Base-by-base conservation (phyloP, 2,329 filamentous ascomycete genomes). In the Claviceps maximensis region DNA sequence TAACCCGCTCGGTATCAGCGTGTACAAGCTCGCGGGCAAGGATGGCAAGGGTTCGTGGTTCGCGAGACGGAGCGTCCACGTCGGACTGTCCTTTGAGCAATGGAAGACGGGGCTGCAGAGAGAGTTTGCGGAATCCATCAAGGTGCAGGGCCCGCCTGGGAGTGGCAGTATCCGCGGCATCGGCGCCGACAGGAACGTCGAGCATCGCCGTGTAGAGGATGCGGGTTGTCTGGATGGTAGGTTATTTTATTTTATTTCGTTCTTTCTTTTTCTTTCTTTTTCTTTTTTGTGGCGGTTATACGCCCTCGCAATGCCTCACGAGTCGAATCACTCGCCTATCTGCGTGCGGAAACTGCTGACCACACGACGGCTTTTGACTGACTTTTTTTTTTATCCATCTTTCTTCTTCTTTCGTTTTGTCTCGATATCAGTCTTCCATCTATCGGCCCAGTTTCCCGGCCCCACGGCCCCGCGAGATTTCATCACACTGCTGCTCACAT, bases 41-140 rank as follows among this genome's bases (percentile, higher is more conserved):
- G 91, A 97, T 67, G 83, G 88, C 40, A 84, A 84, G 58, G 91
- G 90, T 2, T 77, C 86, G 8, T 97, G 91, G 91, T 97, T 96
- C 68, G 88, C 88, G 25, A 74, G 91, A 53, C 75, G 86, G 49
- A 95, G 89, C 64, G 75, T 95, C 21, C 89, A 96, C 62, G 82
- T 86, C 60, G 87, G 84, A 0, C 66, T 94, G 21, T 75, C 82
- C 0, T 95, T 94, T 65, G 77, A 79, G 21, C 83, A 80, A 63
- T 95, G 89, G 83, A 86, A 83, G 71, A 74, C 75, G 50, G 89
- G 85, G 3, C 77, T 96, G 62, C 76, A 86, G 64, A 74, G 76
- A 23, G 91, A 97, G 71, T 93, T 96, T 65, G 74, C 78, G 0
- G 86, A 90, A 68, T 88, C 84, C 17, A 71, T 95, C 65, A 82